Conservation (phyloP, 257 asterid genomes). For the Osmanthus fragrans region DNA sequence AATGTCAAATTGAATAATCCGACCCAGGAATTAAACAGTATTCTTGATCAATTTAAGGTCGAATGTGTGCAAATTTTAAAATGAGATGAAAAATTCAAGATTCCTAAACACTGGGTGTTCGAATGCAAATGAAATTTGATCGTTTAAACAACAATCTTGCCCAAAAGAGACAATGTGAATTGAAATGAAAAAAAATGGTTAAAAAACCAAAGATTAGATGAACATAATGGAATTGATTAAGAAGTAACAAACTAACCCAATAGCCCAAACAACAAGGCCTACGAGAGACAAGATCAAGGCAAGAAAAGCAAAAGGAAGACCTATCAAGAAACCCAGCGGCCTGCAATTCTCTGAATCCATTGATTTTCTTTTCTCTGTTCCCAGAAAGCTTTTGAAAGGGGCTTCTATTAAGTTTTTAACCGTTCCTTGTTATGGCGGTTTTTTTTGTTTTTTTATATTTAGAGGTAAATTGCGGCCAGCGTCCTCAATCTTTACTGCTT, state of each 20-base stretch:
- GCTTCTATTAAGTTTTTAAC: constrained; percentile 14
- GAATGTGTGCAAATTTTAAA: too few species aligned
- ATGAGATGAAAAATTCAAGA: too few species aligned
- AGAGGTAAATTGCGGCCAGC: too few species aligned
- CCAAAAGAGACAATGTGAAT: background rate
- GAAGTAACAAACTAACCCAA: constrained; percentile 38
- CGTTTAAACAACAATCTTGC: too few species aligned
- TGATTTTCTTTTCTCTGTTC: background rate
- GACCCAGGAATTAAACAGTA: background rate
- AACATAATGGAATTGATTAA: background rate
- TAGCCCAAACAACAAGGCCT: constrained; percentile 53
- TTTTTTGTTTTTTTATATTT: constrained; percentile 9
- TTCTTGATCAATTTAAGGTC: background rate
- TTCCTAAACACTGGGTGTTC: too few species aligned
- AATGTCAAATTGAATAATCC: background rate
- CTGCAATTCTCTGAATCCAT: constrained; percentile 42
- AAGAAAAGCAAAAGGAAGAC: constrained; percentile 56
- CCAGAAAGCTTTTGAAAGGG: background rate
- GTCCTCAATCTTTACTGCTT: too few species aligned
- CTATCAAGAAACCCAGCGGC: constrained; percentile 65
- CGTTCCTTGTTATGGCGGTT: constrained; percentile 14
- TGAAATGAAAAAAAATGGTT: background rate
- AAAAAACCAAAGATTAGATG: too few species aligned
- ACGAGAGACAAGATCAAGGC: constrained; percentile 46
- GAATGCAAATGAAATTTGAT: too few species aligned